phyloP scores from a whole-genome alignment of 2,329 filamentous ascomycete genomes.

The Acarospora socialis region DNA sequence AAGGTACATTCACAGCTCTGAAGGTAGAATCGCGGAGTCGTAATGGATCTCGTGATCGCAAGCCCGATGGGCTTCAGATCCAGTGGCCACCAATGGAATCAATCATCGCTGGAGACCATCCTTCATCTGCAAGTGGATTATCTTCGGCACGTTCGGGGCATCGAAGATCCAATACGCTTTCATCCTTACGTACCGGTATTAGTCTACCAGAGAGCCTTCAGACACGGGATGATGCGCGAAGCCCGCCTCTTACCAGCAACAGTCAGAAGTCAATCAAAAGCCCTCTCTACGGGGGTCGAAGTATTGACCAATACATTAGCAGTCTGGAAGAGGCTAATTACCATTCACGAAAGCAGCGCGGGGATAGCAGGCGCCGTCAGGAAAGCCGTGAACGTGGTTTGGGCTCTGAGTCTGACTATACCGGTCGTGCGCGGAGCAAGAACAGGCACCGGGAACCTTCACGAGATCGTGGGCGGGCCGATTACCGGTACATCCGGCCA shows the following conservation, averaged over 20 bases:
- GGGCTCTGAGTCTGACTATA: constrained; percentile 22
- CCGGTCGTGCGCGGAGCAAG: constrained; percentile 37
- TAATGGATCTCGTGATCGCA: constrained; percentile 63
- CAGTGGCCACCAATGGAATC: constrained; percentile 40
- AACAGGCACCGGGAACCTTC: constrained; percentile 45
- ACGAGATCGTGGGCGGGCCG: constrained; percentile 54
- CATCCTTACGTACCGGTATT: constrained; percentile 8
- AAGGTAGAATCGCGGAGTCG: constrained; percentile 22
- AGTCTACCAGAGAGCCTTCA: constrained; percentile 7
- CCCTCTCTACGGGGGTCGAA: constrained; percentile 47
- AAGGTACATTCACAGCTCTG: constrained; percentile 46
- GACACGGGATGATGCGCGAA: constrained; percentile 15
- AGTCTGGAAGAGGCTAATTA: constrained; percentile 66
- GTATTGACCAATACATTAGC: constrained; percentile 71
- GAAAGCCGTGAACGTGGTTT: constrained; percentile 40
- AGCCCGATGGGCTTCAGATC: constrained; percentile 60
- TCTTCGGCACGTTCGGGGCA: constrained; percentile 23
- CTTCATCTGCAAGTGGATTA: constrained; percentile 31
- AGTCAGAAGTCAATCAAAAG: constrained; percentile 40
- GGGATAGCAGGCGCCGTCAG: constrained; percentile 30
- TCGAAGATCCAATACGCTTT: constrained; percentile 9
- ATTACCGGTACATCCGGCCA: constrained; percentile 54
- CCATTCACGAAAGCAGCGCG: constrained; percentile 37
- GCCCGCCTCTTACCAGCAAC: constrained; percentile 25
- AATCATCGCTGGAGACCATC: constrained; percentile 34